These are phyloP conservation scores for Plectranthus barbatus DNA, from an alignment of 257 asterid genomes.

Conservation along the genomic window DNA sequence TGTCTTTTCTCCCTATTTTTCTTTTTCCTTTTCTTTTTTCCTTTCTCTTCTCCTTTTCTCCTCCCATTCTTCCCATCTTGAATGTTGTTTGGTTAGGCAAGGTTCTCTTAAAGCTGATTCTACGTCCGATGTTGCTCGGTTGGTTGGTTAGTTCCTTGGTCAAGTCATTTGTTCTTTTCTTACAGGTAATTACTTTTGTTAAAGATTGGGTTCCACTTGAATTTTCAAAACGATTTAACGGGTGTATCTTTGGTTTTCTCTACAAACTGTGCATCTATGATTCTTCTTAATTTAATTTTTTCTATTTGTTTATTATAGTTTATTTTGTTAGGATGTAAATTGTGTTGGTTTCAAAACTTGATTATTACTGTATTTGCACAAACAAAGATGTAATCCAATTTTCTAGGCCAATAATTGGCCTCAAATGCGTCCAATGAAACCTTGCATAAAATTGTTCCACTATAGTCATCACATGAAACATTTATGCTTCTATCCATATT, in stretches of 20 bases:
- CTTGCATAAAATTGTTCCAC: no score
- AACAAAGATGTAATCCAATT: neutral
- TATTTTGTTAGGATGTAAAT: neutral
- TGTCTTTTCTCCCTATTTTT: neutral
- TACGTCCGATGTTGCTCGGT: conserved; percentile 47
- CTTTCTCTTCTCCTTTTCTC: neutral
- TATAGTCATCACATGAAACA: no score
- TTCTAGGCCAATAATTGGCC: neutral
- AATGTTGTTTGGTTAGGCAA: conserved; percentile 53
- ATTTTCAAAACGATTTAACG: neutral
- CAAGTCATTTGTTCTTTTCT: conserved; percentile 33
- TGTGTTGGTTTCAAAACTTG: neutral
- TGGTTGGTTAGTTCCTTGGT: conserved; percentile 47
- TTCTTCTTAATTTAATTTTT: neutral
- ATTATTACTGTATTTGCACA: no score
- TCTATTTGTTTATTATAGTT: neutral
- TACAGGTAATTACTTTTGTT: conserved; percentile 47
- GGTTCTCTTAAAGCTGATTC: conserved; percentile 45
- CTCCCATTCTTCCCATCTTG: conserved; percentile 17
- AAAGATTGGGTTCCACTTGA: conserved; percentile 12
- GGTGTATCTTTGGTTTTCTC: conserved; percentile 5
- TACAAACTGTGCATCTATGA: neutral
- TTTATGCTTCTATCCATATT: no score
- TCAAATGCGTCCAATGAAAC: no score
- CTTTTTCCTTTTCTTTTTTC: neutral